A percentile compares a stretch with the other conserved stretches of the same genome.
These are phyloP conservation scores for Colletotrichum tropicicola DNA, from an alignment of 2,329 filamentous ascomycete genomes.

Conservation along the genomic window DNA sequence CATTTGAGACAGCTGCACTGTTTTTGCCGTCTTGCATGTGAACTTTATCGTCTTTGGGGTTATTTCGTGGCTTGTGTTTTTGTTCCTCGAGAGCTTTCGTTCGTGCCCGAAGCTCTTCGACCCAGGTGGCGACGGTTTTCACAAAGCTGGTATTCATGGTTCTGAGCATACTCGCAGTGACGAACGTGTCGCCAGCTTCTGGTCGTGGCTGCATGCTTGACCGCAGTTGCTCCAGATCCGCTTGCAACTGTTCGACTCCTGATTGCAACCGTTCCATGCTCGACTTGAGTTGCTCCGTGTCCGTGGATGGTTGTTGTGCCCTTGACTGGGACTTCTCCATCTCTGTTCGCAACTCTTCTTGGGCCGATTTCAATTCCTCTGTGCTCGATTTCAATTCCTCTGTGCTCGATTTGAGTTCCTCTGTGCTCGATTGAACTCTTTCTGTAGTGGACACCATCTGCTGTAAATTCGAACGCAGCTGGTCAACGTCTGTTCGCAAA, in stretches of 20 bases:
- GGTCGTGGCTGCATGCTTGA: neutral
- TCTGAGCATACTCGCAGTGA: neutral
- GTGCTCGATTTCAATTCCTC: neutral
- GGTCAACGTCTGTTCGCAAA: neutral
- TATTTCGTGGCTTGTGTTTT: neutral
- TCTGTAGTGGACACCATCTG: neutral
- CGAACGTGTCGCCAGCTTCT: conserved; percentile 6
- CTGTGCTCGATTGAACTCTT: neutral
- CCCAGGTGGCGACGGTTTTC: neutral
- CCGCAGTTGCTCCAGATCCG: neutral
- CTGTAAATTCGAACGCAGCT: neutral
- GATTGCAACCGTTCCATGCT: neutral
- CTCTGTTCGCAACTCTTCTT: neutral
- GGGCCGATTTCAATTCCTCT: neutral
- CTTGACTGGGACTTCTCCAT: neutral
- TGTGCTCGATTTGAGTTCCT: neutral
- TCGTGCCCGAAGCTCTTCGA: conserved; percentile 1
- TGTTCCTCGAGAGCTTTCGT: neutral
- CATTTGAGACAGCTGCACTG: too few relatives aligned
- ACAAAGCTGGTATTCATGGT: neutral
- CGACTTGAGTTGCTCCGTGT: neutral
- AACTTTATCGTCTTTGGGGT: neutral
- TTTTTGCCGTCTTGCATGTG: neutral
- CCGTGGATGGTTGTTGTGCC: neutral
- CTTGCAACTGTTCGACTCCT: neutral